Evolutionary conservation across 495 filamentous ascomycete species (phyloP).

Genomic region (Aspergillus mulundensis): DNA sequence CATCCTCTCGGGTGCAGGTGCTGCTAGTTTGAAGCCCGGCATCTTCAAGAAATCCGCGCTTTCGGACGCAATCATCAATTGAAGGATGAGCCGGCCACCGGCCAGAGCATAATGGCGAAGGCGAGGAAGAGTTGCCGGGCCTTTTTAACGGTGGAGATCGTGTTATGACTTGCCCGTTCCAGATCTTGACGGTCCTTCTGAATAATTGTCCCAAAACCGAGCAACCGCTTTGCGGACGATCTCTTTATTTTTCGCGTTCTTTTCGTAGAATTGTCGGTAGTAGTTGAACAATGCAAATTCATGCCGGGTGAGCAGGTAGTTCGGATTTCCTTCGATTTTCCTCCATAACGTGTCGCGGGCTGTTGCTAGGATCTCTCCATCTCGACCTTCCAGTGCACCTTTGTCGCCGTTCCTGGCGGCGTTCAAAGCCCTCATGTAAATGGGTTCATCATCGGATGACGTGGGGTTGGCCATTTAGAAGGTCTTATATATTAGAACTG

Average conservation of each 20-base stretch:
- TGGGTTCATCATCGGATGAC: conserved; percentile 22
- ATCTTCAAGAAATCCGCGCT: background rate
- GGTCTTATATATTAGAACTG: conserved; percentile 1
- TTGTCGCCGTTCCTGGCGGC: conserved; percentile 63
- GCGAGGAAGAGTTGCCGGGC: background rate
- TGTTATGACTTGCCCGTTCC: conserved; percentile 26
- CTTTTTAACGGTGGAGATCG: background rate
- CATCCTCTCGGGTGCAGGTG: background rate
- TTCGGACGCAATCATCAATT: background rate
- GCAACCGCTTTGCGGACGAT: conserved; percentile 42
- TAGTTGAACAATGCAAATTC: conserved; percentile 80
- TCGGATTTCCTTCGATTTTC: conserved; percentile 53
- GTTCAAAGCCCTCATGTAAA: conserved; percentile 52
- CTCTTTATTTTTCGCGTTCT: conserved; percentile 17
- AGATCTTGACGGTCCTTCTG: conserved; percentile 22
- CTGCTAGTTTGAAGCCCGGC: background rate
- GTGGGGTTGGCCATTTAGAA: conserved; percentile 22
- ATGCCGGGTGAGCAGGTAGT: conserved; percentile 62
- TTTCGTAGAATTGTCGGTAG: conserved; percentile 57
- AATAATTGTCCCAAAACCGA: conserved; percentile 48
- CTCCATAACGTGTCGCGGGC: conserved; percentile 59
- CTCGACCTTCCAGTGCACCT: conserved; percentile 47
- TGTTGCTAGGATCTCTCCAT: conserved; percentile 50
- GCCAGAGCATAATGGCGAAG: background rate
- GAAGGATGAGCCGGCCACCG: background rate